Conservation (phyloP, 192 early-diverging fungal genomes). For the Paraglomus brasilianum region DNA sequence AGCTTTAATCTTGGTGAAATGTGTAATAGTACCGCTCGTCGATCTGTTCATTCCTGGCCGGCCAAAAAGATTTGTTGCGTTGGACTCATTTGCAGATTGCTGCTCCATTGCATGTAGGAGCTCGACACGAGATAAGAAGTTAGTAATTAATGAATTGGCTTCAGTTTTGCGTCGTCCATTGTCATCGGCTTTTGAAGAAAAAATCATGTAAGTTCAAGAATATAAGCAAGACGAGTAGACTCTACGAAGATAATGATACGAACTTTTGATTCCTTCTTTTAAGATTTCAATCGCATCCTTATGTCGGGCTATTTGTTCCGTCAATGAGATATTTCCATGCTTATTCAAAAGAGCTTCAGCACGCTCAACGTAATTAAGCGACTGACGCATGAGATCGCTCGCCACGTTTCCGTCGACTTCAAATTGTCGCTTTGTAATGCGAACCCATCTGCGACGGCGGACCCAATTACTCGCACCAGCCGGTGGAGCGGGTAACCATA, state of each 20-base stretch:
- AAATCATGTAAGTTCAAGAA: background rate
- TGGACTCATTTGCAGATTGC: too few relatives aligned
- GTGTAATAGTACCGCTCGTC: too few relatives aligned
- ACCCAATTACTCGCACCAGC: conserved; percentile 57
- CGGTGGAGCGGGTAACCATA: conserved; percentile 53
- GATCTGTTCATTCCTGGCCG: too few relatives aligned
- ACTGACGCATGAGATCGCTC: background rate
- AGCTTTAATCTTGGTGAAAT: background rate
- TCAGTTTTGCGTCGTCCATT: conserved; percentile 48
- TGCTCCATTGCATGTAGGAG: conserved; percentile 31
- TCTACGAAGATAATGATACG: background rate
- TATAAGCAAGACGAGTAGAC: background rate
- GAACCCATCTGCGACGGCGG: conserved; percentile 70
- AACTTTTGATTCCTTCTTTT: conserved; percentile 64
- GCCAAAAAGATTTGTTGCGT: too few relatives aligned
- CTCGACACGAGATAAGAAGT: conserved; percentile 53
- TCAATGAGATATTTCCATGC: background rate
- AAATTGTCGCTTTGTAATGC: conserved; percentile 70
- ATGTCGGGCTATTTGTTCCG: conserved; percentile 47
- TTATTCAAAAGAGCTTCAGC: conserved; percentile 28
- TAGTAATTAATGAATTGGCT: conserved; percentile 46
- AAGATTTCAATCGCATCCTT: conserved; percentile 64
- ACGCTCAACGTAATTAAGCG: conserved; percentile 23
- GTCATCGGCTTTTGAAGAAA: conserved; percentile 47
- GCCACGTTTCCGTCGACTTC: conserved; percentile 32